These are phyloP conservation scores for Dipteronia dyeriana DNA, from an alignment of 345 rosid species.

Conservation along the genomic window DNA sequence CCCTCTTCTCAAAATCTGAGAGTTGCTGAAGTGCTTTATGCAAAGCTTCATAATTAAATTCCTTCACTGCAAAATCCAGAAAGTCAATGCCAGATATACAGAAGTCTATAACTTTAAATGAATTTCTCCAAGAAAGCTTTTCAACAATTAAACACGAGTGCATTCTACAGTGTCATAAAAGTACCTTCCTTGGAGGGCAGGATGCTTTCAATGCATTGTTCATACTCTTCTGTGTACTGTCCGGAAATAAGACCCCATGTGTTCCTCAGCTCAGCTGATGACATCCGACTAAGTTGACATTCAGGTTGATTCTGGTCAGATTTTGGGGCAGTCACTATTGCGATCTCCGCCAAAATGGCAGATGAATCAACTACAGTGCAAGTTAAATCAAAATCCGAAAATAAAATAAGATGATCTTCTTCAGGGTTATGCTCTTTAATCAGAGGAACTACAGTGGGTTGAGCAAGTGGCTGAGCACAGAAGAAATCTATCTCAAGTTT, in stretches of 20 bases:
- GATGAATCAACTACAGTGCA: slow-evolving; percentile 95
- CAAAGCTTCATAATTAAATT: slow-evolving; percentile 71
- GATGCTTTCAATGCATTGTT: slow-evolving; percentile 82
- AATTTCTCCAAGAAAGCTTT: slow-evolving; percentile 10
- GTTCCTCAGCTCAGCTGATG: slow-evolving; percentile 76
- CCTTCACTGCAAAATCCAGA: slow-evolving; percentile 46
- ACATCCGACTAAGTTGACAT: slow-evolving; percentile 58
- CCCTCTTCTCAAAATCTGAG: slow-evolving; percentile 75
- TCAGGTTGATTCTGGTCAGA: slow-evolving; percentile 61
- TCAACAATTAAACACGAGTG: not conserved
- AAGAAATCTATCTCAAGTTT: slow-evolving; percentile 96
- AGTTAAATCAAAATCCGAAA: slow-evolving; percentile 96
- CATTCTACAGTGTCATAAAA: not conserved
- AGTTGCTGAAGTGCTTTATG: slow-evolving; percentile 69
- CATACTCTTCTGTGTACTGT: slow-evolving; percentile 85
- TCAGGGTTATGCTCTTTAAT: slow-evolving; percentile 53
- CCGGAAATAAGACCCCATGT: slow-evolving; percentile 75
- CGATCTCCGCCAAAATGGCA: slow-evolving; percentile 94
- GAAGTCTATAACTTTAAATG: not conserved
- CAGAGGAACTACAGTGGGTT: slow-evolving; percentile 77
- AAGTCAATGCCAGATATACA: slow-evolving; percentile 9
- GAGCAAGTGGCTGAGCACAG: slow-evolving; percentile 70
- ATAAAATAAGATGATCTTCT: slow-evolving; percentile 59
- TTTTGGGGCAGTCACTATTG: slow-evolving; percentile 86
- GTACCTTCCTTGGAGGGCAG: slow-evolving; percentile 67